phyloP scores from a whole-genome alignment of 208 protist species.

The Wallacemonas sp. region DNA sequence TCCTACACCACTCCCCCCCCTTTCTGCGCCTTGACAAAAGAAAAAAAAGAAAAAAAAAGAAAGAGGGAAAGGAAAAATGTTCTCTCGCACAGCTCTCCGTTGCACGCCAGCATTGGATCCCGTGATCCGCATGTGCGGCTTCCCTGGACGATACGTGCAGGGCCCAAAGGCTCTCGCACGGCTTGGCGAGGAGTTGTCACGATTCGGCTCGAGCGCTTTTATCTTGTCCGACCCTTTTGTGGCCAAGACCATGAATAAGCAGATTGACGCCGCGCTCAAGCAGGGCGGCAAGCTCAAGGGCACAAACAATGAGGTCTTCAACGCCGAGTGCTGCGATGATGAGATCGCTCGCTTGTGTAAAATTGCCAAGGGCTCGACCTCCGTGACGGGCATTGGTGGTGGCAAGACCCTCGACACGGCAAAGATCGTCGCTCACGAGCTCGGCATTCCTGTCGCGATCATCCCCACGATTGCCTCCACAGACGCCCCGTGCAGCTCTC shows the following conservation, averaged over 20 bases:
- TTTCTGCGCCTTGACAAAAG: too few species aligned
- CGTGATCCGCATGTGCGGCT: slow-evolving; percentile 12
- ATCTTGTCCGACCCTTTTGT: slow-evolving; percentile 27
- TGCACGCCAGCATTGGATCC: slow-evolving; percentile 7
- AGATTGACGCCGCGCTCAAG: slow-evolving; percentile 1
- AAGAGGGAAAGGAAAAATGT: background rate
- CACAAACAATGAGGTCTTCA: slow-evolving; percentile 17
- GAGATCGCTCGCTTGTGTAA: slow-evolving; percentile 23
- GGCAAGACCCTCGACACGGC: slow-evolving; percentile 34
- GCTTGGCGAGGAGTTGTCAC: slow-evolving; percentile 23
- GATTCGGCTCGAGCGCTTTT: slow-evolving; percentile 21
- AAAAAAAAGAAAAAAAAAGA: too few species aligned
- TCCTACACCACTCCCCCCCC: too few species aligned
- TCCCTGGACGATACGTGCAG: slow-evolving; percentile 35
- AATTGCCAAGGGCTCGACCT: slow-evolving; percentile 1
- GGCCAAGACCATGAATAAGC: slow-evolving; percentile 6
- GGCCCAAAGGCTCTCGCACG: slow-evolving; percentile 22
- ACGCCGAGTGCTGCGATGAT: slow-evolving; percentile 23
- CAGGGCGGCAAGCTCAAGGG: slow-evolving; percentile 7
- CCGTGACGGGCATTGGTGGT: slow-evolving; percentile 28
- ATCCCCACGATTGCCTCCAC: slow-evolving; percentile 30
- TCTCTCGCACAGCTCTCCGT: background rate
- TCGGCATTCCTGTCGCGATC: slow-evolving; percentile 22
- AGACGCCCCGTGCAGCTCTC: slow-evolving; percentile 33
- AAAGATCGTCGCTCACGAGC: slow-evolving; percentile 28